A percentile compares a stretch with the other conserved stretches of the same genome.
Conservation (phyloP, 805 yeast species). For the Isabelozyma heimii region DNA sequence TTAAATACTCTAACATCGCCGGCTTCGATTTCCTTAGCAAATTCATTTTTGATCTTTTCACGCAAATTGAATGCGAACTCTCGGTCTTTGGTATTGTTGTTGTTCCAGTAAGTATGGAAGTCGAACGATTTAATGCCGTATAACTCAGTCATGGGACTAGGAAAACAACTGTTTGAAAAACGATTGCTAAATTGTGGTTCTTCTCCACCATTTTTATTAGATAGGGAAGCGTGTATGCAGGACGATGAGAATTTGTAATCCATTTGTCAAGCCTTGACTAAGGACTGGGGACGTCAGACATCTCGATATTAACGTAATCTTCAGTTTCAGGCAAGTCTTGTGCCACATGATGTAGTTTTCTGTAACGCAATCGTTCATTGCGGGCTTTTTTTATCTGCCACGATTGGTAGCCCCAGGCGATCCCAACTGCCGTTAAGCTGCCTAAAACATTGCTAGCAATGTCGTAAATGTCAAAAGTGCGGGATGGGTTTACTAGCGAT, state of each 20-base stretch:
- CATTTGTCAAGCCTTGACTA: background rate
- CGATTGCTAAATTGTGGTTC: background rate
- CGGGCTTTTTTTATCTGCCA: conserved; percentile 1
- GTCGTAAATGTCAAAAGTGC: conserved; percentile 51
- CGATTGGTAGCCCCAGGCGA: conserved; percentile 7
- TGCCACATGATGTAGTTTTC: background rate
- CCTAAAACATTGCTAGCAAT: conserved; percentile 37
- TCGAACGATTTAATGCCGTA: conserved; percentile 41
- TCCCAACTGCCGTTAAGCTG: conserved; percentile 22
- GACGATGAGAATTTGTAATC: background rate
- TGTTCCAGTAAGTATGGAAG: conserved; percentile 53
- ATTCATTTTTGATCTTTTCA: conserved; percentile 37
- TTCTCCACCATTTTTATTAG: background rate
- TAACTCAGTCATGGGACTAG: background rate
- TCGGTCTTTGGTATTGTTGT: conserved; percentile 29
- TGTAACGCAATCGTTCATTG: background rate
- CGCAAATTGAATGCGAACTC: conserved; percentile 35
- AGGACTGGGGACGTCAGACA: background rate
- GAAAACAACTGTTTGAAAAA: background rate
- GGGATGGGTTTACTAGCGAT: conserved; percentile 38
- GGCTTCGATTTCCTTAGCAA: conserved; percentile 38
- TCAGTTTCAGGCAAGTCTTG: background rate
- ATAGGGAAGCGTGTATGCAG: background rate
- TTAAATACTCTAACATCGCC: conserved; percentile 44
- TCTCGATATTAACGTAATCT: background rate